Percentiles rank a stretch among this genome's conserved stretches.
Conservation (phyloP, 768 basidiomycete genomes). For the Rhizopogon rudus region DNA sequence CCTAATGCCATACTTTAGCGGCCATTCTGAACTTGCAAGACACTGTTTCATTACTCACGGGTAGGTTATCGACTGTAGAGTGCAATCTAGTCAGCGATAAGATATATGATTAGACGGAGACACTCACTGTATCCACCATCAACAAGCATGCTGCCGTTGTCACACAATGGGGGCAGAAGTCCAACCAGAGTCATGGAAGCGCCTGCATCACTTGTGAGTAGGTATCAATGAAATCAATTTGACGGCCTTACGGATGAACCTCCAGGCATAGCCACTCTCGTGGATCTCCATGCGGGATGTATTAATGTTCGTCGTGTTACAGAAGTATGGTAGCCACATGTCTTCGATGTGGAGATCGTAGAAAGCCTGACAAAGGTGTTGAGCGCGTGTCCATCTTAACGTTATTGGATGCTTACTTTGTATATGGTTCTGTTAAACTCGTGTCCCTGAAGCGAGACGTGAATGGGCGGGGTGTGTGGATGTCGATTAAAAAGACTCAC, state of each 20-base stretch:
- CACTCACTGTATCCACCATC: conserved; percentile 82
- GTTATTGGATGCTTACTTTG: conserved; percentile 46
- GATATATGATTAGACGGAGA: conserved; percentile 2
- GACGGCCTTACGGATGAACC: conserved; percentile 65
- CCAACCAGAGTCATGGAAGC: conserved; percentile 98
- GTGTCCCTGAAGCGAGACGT: conserved; percentile 57
- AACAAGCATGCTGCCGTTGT: conserved; percentile 89
- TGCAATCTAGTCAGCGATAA: conserved; percentile 7
- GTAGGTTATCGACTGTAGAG: conserved; percentile 76
- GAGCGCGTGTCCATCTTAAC: conserved; percentile 1
- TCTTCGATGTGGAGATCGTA: conserved; percentile 94
- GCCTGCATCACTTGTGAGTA: conserved; percentile 37
- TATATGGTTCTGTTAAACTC: conserved; percentile 95
- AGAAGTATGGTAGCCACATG: conserved; percentile 99
- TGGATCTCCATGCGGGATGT: conserved; percentile 97
- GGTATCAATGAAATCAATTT: neutral
- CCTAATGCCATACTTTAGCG: conserved; percentile 37
- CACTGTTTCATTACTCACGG: conserved; percentile 41
- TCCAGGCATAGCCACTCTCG: conserved; percentile 98
- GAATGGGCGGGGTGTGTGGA: neutral
- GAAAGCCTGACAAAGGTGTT: conserved; percentile 53
- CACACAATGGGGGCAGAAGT: conserved; percentile 88
- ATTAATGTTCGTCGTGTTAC: conserved; percentile 96
- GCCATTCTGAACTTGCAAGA: neutral
- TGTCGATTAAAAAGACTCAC: conserved; percentile 29